Conservation (phyloP, 164 flowering plant genomes). For the Tetracentron sinense region DNA sequence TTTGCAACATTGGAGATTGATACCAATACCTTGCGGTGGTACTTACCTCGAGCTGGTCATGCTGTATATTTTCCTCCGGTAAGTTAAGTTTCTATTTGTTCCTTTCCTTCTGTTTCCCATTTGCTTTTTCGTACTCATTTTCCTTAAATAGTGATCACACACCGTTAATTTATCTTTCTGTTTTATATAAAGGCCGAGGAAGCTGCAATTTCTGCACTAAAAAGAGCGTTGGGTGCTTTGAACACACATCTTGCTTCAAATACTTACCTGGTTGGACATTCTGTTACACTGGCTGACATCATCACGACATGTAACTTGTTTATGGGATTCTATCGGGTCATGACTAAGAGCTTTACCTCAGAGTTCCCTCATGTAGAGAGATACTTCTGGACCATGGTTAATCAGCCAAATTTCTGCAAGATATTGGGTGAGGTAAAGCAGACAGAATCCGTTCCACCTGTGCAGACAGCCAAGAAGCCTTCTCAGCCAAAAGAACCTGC, state of each 20-base stretch:
- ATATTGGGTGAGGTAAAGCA: slow-evolving; percentile 80
- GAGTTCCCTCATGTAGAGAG: slow-evolving; percentile 95
- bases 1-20: slow-evolving; percentile 73
- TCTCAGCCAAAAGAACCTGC: slow-evolving; percentile 55
- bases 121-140: background rate
- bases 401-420: slow-evolving; percentile 77
- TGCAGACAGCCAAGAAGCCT: slow-evolving; percentile 48
- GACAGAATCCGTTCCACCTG: slow-evolving; percentile 58
- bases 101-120: background rate
- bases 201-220: slow-evolving; percentile 50
- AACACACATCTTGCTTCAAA: slow-evolving; percentile 64
- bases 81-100: slow-evolving; percentile 12
- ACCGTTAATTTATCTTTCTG: background rate
- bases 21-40: slow-evolving; percentile 41
- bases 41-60: slow-evolving; percentile 48
- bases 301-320: slow-evolving; percentile 61
- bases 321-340: slow-evolving; percentile 39
- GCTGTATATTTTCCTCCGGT: slow-evolving; percentile 48
- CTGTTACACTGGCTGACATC: slow-evolving; percentile 58
- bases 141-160: background rate
- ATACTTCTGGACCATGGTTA: slow-evolving; percentile 95
- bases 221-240: slow-evolving; percentile 69
- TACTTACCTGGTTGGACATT: slow-evolving; percentile 60
- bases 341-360: slow-evolving; percentile 76
- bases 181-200: slow-evolving; percentile 48